Conservation (phyloP, 345 rosid species). For the Trapa incisa region DNA sequence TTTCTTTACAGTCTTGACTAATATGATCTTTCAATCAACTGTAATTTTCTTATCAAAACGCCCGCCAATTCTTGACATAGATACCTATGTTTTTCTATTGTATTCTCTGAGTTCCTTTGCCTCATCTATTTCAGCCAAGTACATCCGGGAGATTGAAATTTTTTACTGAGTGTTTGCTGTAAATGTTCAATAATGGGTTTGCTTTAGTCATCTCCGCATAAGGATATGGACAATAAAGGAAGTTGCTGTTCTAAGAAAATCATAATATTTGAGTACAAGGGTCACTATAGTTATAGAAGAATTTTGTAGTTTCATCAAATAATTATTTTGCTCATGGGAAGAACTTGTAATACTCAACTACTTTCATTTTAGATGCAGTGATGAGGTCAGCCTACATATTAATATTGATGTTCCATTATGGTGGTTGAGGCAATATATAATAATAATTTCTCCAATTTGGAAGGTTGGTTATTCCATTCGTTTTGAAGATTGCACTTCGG, state of each 20-base stretch:
- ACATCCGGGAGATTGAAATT: too few relatives aligned
- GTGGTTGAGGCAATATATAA: not conserved
- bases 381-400: not conserved
- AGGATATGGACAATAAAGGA: not conserved
- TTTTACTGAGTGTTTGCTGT: not conserved
- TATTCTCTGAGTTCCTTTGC: not conserved
- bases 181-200: not conserved
- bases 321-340: not conserved
- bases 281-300: not conserved
- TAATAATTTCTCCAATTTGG: slow-evolving; percentile 9
- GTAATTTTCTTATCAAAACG: not conserved
- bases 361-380: not conserved
- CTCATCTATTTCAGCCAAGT: not conserved
- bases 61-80: not conserved
- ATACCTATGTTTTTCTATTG: too few relatives aligned
- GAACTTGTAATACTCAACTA: not conserved
- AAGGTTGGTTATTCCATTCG: slow-evolving; percentile 97
- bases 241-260: not conserved
- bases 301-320: not conserved
- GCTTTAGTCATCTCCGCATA: too few relatives aligned
- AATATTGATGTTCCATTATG: not conserved
- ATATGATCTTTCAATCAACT: not conserved
- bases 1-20: slow-evolving; percentile 5
- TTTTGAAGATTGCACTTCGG: slow-evolving; percentile 97
- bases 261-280: not conserved